Base-by-base conservation (phyloP, 2,329 filamentous ascomycete species). In the Aspergillus pseudoglaucus region DNA sequence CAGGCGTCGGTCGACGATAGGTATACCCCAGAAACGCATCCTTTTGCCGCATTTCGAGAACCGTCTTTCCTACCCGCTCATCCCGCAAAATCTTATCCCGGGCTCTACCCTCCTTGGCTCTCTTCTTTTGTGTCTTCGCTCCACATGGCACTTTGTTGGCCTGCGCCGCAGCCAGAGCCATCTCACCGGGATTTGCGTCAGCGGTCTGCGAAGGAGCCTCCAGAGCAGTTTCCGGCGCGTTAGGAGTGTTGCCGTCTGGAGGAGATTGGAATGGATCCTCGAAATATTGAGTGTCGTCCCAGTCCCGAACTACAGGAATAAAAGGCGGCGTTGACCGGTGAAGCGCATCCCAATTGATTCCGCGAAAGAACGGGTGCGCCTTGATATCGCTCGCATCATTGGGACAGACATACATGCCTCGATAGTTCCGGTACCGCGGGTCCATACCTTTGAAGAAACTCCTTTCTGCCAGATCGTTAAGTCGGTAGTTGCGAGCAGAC, bases 381-480 rank as follows among this genome's bases (percentile, higher is more conserved):
- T 94, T 96, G 74, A 97, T 94, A 47, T 96, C 90, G 54, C 87
- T 82, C 1, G 88, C 90, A 60, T 95, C 90, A 52, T 93, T 80
- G 0, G 87, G 75, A 59, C 89, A 91, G 3, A 97, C 90, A 47
- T 86, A 85, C 27, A 82, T 75, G 25, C 76, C 73, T 47, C 68
- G 68, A 50, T 75, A 68, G 56, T 73, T 68, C 51, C 59, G 60
- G 62, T 57, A 70, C 53, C 43, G 64, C 49, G 51, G 50, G 49
- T 56, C 60, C 53, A 58, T 65, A 27, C 53, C 60, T 40, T 59
- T 59, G 6, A 70, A 48, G n/a, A 66, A 57, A 17, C 65, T 57
- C 8, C 58, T 61, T 4, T 63, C 56, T 49, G 68, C 33, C 43
- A 61, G 62, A 53, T 93, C 85, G 55, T 86, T 87, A 48, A 80